Conservation (phyloP, 352 stramenopile species). For the Aphanomyces stellatus region DNA sequence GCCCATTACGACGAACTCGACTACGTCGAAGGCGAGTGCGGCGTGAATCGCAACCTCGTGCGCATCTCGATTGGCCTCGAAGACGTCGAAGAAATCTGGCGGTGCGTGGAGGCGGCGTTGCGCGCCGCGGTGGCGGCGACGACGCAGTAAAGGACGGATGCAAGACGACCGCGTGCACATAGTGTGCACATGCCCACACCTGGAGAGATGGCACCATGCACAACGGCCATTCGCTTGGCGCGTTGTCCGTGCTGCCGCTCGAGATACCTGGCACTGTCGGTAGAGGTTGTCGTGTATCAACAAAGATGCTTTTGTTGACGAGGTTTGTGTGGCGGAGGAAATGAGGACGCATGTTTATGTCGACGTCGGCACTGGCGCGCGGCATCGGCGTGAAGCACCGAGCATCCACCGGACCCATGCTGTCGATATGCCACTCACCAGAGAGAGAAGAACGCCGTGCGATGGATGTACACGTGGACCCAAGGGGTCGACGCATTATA, state of each 20-base stretch:
- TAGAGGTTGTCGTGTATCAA: no score
- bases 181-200: neutral
- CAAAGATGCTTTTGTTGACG: no score
- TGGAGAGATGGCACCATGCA: neutral
- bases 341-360: no score
- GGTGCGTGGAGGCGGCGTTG: neutral
- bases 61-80: slow-evolving; percentile 90
- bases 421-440: no score
- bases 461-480: neutral
- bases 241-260: neutral
- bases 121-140: neutral
- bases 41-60: slow-evolving; percentile 86
- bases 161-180: neutral
- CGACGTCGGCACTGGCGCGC: no score
- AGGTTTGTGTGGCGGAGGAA: no score
- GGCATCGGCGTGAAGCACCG: no score
- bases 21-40: slow-evolving; percentile 84
- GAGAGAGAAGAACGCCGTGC: no score
- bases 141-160: neutral
- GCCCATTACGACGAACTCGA: slow-evolving; percentile 91
- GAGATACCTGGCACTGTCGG: no score
- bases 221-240: neutral
- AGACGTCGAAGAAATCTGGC: slow-evolving; percentile 54
- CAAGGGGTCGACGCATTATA: neutral
- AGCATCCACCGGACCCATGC: no score